phyloP scores from a whole-genome alignment of 768 basidiomycete genomes.

The Trametopsis cervina region DNA sequence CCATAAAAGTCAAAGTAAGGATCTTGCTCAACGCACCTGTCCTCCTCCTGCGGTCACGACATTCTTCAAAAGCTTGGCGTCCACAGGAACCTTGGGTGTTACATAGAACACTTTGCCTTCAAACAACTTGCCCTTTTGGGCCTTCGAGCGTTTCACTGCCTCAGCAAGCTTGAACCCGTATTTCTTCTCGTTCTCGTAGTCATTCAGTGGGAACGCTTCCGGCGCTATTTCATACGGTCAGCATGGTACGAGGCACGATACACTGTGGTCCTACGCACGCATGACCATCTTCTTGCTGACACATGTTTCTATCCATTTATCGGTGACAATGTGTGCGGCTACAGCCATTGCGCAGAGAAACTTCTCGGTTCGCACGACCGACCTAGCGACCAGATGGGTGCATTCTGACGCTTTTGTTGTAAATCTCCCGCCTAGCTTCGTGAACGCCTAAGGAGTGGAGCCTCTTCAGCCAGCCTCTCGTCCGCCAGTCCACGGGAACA shows the following conservation, averaged over 20 bases:
- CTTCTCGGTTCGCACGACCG: constrained; percentile 80
- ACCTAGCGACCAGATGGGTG: constrained; percentile 70
- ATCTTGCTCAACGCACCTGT: constrained; percentile 45
- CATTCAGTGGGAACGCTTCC: constrained; percentile 48
- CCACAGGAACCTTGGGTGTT: constrained; percentile 56
- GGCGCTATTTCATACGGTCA: constrained; percentile 45
- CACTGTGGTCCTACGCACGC: constrained; percentile 38
- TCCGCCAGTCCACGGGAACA: constrained; percentile 1
- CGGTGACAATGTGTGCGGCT: constrained; percentile 55
- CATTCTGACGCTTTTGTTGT: constrained; percentile 57
- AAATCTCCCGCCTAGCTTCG: constrained; percentile 59
- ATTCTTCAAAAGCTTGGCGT: constrained; percentile 55
- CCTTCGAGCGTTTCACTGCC: constrained; percentile 52
- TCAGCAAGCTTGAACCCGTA: constrained; percentile 58
- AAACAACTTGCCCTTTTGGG: constrained; percentile 48
- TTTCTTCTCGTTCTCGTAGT: constrained; percentile 57
- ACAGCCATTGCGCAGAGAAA: constrained; percentile 70
- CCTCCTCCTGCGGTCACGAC: constrained; percentile 70
- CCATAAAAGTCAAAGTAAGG: too few relatives aligned
- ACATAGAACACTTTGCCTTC: constrained; percentile 66
- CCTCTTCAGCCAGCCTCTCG: too few relatives aligned
- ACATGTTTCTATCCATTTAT: constrained; percentile 62
- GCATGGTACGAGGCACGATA: not conserved
- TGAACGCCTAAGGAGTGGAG: constrained; percentile 39
- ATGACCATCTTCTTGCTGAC: constrained; percentile 50